Evolutionary conservation across 208 protist genomes (phyloP).

Genomic region (Trypanosoma platydactyli): DNA sequence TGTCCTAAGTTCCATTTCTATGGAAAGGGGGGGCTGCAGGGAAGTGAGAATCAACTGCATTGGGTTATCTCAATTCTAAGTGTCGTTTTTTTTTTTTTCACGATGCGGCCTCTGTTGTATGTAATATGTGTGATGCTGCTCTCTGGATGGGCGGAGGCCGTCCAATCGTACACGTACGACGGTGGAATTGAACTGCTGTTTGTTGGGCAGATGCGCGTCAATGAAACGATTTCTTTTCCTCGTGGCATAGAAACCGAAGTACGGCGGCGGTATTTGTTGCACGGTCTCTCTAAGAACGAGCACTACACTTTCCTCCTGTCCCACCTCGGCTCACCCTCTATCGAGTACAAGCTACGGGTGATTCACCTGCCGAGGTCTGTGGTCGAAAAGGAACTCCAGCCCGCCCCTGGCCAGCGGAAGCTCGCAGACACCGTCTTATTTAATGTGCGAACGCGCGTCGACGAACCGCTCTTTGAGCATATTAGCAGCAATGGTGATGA

Average conservation of each 20-base stretch:
- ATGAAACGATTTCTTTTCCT: conserved; percentile 20
- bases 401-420: conserved; percentile 5
- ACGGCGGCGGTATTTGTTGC: conserved; percentile 20
- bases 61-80: too few relatives aligned
- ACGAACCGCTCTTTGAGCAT: conserved; percentile 24
- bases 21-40: too few relatives aligned
- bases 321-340: conserved; percentile 26
- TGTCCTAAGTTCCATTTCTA: background rate
- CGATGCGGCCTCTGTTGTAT: background rate
- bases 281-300: background rate
- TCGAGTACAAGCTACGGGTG: conserved; percentile 19
- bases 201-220: conserved; percentile 7
- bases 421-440: conserved; percentile 15
- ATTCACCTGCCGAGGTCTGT: background rate
- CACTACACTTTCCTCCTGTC: conserved; percentile 17
- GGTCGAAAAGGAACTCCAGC: background rate
- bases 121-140: background rate
- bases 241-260: conserved; percentile 1
- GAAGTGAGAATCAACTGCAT: too few relatives aligned
- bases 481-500: conserved; percentile 23
- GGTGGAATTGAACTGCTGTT: conserved; percentile 2
- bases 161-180: conserved; percentile 2
- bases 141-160: background rate
- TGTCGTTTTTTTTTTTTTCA: conserved; percentile 5
- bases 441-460: conserved; percentile 2